Conservation (phyloP, 2,329 filamentous ascomycete genomes). For the Ceratocystis diversiconidia region DNA sequence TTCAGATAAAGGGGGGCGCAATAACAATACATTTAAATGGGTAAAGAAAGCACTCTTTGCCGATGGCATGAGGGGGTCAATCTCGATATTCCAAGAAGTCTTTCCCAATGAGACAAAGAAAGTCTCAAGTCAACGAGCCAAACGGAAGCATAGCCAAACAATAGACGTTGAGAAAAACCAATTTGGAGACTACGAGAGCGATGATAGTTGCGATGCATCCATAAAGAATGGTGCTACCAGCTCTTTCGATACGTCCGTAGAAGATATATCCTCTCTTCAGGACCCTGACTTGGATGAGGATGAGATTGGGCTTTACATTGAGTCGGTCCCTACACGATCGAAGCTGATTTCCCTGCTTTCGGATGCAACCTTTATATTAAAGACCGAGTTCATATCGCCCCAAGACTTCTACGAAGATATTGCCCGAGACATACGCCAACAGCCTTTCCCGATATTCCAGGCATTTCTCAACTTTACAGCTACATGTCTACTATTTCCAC, state of each 20-base stretch:
- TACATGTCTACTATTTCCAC: slow-evolving; percentile 26
- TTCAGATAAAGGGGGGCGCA: slow-evolving; percentile 31
- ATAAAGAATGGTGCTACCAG: not conserved
- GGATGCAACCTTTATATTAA: slow-evolving; percentile 34
- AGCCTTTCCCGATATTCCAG: slow-evolving; percentile 16
- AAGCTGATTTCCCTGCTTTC: slow-evolving; percentile 46
- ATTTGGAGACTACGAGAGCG: slow-evolving; percentile 40
- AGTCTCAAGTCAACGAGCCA: slow-evolving; percentile 28
- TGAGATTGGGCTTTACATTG: slow-evolving; percentile 25
- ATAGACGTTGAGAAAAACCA: slow-evolving; percentile 46
- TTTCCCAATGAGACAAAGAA: slow-evolving; percentile 49
- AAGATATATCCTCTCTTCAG: slow-evolving; percentile 5
- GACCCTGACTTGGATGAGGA: slow-evolving; percentile 12
- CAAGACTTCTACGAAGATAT: slow-evolving; percentile 46
- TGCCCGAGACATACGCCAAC: slow-evolving; percentile 30
- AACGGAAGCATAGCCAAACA: slow-evolving; percentile 34
- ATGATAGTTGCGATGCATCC: slow-evolving; percentile 22
- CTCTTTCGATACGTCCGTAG: not conserved
- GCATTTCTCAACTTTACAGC: slow-evolving; percentile 17
- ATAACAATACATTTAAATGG: slow-evolving; percentile 33
- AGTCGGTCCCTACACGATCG: slow-evolving; percentile 47
- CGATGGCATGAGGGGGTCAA: slow-evolving; percentile 41
- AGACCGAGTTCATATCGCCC: slow-evolving; percentile 28
- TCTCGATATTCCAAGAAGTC: slow-evolving; percentile 47
- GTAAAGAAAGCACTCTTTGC: slow-evolving; percentile 55